Evolutionary conservation across 306 rosid genomes (phyloP), one percentile per base, ranked within the genome.

Genomic region (Vigna radiata): DNA sequence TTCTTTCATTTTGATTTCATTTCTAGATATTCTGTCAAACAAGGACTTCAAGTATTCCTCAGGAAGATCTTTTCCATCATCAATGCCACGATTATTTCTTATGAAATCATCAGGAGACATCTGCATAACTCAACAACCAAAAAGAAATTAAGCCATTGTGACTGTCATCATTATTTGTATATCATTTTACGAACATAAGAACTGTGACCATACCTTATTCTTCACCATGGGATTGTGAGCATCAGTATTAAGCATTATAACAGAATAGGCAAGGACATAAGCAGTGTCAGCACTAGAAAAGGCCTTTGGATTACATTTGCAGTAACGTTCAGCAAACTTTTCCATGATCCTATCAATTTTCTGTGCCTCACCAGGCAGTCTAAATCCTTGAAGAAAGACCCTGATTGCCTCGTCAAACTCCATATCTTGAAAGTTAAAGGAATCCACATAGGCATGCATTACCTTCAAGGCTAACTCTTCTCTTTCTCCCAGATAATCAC

Each of bases 361-460:
- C 65, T 96, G 99, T 37, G 98, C 99, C 94, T 96, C 99, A 50
- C 99, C 99, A 19, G 99, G 99, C 77, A 96, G 80, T 89, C 98
- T 87, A 88, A 96, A 96, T 77, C 94, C 97, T 89, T 91, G 91
- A 71, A 96, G 96, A 85, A 96, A 90, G 81, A 75, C 87, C 88
- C 98, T 84, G 80, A 96, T 93, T 65, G 98, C 99, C 89, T 93
- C 96, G 54, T 96, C 99, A 88, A 96, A 96, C 81, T 91, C 96
- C 94, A 92, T 84, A 2, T 77, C 94, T 90, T 86, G 97, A 79
- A 96, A 91, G 46, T 96, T 91, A 88, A 96, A 96, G 81, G 98
- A 91, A 77, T 96, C 99, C 80, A 91, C 96, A 79, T 96, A 96
- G 5, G 94, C 93, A 81, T 87, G 96, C 99, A 96, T 96, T 79